Percentiles rank a stretch among this genome's conserved stretches.
phyloP scores from a whole-genome alignment of 1,139 yeast genomes.

The Yamadazyma friedrichii region DNA sequence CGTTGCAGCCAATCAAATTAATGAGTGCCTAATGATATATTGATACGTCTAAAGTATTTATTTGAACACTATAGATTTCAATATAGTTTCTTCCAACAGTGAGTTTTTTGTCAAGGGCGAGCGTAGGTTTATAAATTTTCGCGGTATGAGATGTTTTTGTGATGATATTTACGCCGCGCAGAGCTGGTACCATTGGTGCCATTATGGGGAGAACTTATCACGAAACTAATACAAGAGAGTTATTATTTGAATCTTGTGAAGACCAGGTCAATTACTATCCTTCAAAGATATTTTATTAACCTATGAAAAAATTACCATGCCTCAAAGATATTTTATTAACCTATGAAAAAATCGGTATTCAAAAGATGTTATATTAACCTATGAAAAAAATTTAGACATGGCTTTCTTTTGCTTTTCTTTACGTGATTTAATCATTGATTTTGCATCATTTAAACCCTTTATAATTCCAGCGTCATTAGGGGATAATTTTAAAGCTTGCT shows the following conservation, averaged over 20 bases:
- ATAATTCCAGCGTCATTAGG: slow-evolving; percentile 77
- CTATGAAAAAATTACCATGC: no score
- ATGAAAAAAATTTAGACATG: slow-evolving; percentile 70
- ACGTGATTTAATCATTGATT: slow-evolving; percentile 50
- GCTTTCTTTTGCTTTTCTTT: slow-evolving; percentile 78
- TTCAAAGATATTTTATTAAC: no score
- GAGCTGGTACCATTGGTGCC: neutral
- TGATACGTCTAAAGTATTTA: slow-evolving; percentile 1
- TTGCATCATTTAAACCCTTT: slow-evolving; percentile 65
- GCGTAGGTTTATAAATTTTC: neutral
- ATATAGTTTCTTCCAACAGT: slow-evolving; percentile 6
- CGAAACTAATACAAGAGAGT: no score
- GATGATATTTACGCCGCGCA: neutral
- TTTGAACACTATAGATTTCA: slow-evolving; percentile 2
- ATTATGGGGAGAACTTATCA: no score
- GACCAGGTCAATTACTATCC: no score
- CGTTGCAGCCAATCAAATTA: slow-evolving; percentile 15
- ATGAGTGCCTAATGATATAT: slow-evolving; percentile 15
- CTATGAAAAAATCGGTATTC: no score
- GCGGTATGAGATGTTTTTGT: slow-evolving; percentile 5
- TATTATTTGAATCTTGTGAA: no score
- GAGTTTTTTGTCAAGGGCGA: slow-evolving; percentile 6
- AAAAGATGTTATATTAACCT: slow-evolving; percentile 2
- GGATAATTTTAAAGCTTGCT: slow-evolving; percentile 60
- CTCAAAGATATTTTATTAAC: no score